A percentile compares a stretch with the other conserved stretches of the same genome.
phyloP scores from a whole-genome alignment of 148 eudicot species.

The Rhododendron williamsianum region DNA sequence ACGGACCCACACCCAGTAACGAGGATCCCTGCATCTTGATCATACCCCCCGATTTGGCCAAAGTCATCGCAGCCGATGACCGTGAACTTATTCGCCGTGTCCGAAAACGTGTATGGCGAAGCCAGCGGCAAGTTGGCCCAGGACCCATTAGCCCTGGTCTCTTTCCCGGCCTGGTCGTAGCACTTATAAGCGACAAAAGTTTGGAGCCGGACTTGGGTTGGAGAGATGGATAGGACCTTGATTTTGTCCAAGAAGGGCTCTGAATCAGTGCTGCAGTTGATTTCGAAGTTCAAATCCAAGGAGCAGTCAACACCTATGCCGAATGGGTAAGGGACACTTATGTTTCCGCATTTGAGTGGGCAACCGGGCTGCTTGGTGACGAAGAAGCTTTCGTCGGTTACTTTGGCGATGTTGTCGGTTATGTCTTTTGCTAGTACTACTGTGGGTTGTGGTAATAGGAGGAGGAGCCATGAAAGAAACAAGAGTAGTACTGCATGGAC shows the following conservation, averaged over 20 bases:
- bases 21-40: not conserved
- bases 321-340: not conserved
- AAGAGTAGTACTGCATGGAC: too few species aligned
- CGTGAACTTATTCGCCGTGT: constrained; percentile 29
- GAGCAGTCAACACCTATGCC: too few species aligned
- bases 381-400: too few species aligned
- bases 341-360: constrained; percentile 16
- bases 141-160: not conserved
- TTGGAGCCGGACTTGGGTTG: not conserved
- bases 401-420: not conserved
- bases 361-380: constrained; percentile 17
- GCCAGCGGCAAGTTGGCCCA: not conserved
- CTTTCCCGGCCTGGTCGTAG: constrained; percentile 10
- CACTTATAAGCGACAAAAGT: constrained; percentile 15
- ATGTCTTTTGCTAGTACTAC: too few species aligned
- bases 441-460: too few species aligned
- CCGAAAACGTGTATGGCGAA: constrained; percentile 15
- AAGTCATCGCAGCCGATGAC: constrained; percentile 40
- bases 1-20: constrained; percentile 14
- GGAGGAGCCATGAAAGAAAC: too few species aligned
- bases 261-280: too few species aligned
- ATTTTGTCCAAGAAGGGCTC: too few species aligned
- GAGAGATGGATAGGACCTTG: too few species aligned
- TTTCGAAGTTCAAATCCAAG: too few species aligned
- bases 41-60: not conserved